Base-by-base conservation (phyloP, 768 basidiomycete genomes). In the Mycena indigotica region DNA sequence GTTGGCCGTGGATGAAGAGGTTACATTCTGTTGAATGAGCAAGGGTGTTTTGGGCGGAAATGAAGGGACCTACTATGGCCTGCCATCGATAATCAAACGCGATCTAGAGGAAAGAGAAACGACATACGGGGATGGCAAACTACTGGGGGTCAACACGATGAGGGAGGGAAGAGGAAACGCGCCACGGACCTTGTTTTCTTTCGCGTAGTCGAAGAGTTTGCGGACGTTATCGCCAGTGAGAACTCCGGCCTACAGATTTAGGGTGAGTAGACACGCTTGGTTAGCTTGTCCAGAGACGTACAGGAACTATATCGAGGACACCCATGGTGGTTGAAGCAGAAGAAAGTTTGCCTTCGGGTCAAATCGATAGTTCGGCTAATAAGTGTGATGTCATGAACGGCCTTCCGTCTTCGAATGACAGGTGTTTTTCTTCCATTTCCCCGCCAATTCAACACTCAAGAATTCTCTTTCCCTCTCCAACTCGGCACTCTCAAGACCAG, bases 131-230 rank as follows among this genome's bases (percentile, higher is more conserved):
- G 65, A 93, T 93, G 16, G 90, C 90, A 69, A 91, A 93, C 90
- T 91, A 63, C 40, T 16, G 12, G 17, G 57, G 19, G 23, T 35
- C 39, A 67, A 61, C 21, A 44, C 57, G 56, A 41, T 40, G 63
- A 28, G 6, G 23, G 35, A 23, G 39, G 17, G 25, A n/a, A 54
- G 15, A 49, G 38, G 17, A 38, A 16, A 48, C 24, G 49, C 57
- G 2, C 28, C 57, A 29, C 13, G n/a, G 66, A 93, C 96, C 81
- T 95, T 79, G 73, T 98, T 70, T 66, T 87, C 84, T 67, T 89
- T 90, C 44, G 95, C 96, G 72, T 96, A 97, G 66, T 96, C 87
- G 72, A 98, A 96, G 70, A 99, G 76, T 75, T 95, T 95, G 76
- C 93, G 87, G 67, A 93, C 91, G 72, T 98, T 85, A 65, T 95